Evolutionary conservation across 1,284 basidiomycete genomes (phyloP).

Genomic region (Peniophora sp.): DNA sequence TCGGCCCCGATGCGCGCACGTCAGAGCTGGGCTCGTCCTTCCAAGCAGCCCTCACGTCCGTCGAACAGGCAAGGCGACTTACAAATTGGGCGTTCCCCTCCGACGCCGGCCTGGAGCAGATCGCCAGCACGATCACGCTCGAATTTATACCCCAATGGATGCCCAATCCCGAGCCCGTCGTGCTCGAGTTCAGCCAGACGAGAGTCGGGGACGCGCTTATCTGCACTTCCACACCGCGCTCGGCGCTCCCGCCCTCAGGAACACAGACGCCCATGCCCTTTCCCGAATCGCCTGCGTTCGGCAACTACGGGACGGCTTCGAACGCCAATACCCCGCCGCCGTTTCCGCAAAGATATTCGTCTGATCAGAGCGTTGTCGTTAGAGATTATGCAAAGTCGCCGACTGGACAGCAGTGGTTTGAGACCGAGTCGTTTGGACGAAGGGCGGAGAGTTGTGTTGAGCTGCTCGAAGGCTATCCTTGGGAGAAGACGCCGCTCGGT

Average conservation of each 20-base stretch:
- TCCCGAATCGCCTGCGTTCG: no score
- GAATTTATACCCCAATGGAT: neutral
- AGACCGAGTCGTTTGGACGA: no score
- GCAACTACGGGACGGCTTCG: no score
- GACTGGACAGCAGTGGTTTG: no score
- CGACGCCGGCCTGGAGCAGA: neutral
- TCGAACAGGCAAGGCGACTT: neutral
- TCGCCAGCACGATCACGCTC: neutral
- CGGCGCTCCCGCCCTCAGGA: neutral
- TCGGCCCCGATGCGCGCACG: conserved; percentile 8
- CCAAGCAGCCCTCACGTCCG: neutral
- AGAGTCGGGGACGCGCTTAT: neutral
- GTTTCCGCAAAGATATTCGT: no score
- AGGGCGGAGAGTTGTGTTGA: neutral
- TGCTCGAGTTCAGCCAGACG: neutral
- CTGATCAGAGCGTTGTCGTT: no score
- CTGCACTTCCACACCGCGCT: neutral
- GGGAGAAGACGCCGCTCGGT: neutral
- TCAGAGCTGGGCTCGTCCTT: neutral
- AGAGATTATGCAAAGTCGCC: no score
- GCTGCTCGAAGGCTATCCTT: neutral
- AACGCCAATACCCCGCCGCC: no score
- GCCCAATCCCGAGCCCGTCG: neutral
- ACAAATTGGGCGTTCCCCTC: neutral
- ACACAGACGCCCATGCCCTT: neutral